Evolutionary conservation across 371 early-diverging fungal genomes (phyloP), one percentile per base, ranked within the genome.

Genomic region (Syncephalastrum contaminatum): DNA sequence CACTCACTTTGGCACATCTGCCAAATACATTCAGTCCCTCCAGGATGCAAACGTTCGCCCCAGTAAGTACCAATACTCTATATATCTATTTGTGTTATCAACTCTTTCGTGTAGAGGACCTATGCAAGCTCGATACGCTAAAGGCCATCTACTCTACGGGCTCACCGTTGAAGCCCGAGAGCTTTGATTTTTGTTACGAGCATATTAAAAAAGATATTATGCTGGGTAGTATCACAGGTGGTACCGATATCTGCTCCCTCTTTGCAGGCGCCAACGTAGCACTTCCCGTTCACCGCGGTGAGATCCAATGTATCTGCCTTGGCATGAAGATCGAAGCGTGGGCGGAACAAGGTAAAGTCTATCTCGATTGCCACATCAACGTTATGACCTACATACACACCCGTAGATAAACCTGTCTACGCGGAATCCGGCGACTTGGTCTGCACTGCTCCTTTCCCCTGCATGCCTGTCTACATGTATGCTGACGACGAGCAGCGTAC

Each of bases 281-380:
- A 16, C 75, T 93, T 3, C 94, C 96, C 0, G 97, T 97, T 12
- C 90, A 96, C 70, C 84, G 90, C 13, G 97, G 98, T 43, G 97
- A 97, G 69, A 94, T 98, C 50, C 95, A 95, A 80, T 88, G 91
- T 64, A 80, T 93, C 21, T 85, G 88, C 42, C 78, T 98, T 40
- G 98, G 98, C 8, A 96, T 98, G 96, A 86, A 86, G 50, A 84
- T 98, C 39, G 93, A 97, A 68, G 87, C 93, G 14, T 97, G 96
- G 97, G 64, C 80, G 43, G 88, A 86, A 5, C 66, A 66, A 10
- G 56, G 73, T 54, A 62, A 19, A 52, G 10, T 13, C 1, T 18
- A 43, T 16, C 13, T 47, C 20, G n/a, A 46, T 27, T 10, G 15
- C 22, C 10, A 14, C 21, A 25, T n/a, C 43, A 16, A 12, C 24